Evolutionary conservation across 768 basidiomycete genomes (phyloP).

Genomic region (Amanita molliuscula): DNA sequence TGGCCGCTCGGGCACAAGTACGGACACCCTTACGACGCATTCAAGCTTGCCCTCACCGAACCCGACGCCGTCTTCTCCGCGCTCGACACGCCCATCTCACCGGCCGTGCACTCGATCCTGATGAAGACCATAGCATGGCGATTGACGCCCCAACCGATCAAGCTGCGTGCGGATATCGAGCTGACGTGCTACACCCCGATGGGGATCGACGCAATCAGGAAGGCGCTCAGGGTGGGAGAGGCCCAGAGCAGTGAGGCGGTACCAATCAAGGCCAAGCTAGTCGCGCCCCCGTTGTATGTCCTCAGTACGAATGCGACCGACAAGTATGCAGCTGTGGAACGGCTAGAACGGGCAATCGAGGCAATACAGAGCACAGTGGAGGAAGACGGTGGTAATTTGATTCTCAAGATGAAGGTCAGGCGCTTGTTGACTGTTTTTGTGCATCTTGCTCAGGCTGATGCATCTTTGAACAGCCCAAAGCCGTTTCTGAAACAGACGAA

Average conservation of each 20-base stretch:
- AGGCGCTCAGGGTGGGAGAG: conserved; percentile 84
- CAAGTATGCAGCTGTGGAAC: conserved; percentile 90
- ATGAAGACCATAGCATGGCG: conserved; percentile 84
- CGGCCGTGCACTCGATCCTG: conserved; percentile 52
- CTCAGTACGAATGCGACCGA: conserved; percentile 94
- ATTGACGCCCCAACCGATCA: conserved; percentile 96
- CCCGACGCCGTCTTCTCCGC: conserved; percentile 71
- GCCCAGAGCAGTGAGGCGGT: conserved; percentile 80
- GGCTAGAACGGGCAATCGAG: conserved; percentile 89
- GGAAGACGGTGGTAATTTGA: conserved; percentile 72
- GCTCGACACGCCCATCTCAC: conserved; percentile 45
- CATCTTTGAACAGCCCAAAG: conserved; percentile 65
- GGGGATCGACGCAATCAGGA: conserved; percentile 95
- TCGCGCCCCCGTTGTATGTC: conserved; percentile 94
- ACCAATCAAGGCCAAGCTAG: conserved; percentile 94
- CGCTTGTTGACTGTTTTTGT: background rate
- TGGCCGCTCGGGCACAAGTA: conserved; percentile 93
- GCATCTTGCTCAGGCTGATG: background rate
- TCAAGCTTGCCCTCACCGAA: conserved; percentile 84
- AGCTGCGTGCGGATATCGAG: conserved; percentile 96
- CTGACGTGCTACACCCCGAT: conserved; percentile 92
- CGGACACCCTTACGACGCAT: conserved; percentile 95
- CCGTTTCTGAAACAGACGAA: conserved; percentile 95
- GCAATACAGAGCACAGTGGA: conserved; percentile 80
- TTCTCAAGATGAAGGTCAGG: conserved; percentile 93